These are phyloP conservation scores for Apiospora aurea DNA, from an alignment of 2,329 filamentous ascomycete species.

Conservation along the genomic window DNA sequence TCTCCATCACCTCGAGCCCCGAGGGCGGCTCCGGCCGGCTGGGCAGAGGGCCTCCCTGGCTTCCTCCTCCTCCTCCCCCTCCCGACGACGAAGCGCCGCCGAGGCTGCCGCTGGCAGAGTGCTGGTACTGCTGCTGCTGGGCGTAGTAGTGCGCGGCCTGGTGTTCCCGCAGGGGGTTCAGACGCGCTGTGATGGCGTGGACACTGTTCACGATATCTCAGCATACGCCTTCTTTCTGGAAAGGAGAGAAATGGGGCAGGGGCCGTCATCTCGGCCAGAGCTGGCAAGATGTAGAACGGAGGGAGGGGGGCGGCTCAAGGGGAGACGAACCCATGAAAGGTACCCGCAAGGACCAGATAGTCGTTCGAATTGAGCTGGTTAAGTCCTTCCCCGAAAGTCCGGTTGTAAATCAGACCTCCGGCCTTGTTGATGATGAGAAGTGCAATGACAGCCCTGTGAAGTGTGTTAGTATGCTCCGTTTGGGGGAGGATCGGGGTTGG, in stretches of 20 bases:
- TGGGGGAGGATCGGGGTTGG: background rate
- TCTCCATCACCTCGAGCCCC: slow-evolving; percentile 91
- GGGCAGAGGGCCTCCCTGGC: slow-evolving; percentile 38
- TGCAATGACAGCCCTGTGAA: slow-evolving; percentile 84
- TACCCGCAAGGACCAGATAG: slow-evolving; percentile 94
- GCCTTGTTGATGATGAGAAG: slow-evolving; percentile 99
- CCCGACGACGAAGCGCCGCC: background rate
- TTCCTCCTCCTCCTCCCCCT: background rate
- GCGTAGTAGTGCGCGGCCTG: slow-evolving; percentile 30
- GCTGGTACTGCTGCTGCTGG: slow-evolving; percentile 35
- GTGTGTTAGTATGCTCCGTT: background rate
- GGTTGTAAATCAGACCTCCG: slow-evolving; percentile 94
- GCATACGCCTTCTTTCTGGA: background rate
- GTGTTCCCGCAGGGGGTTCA: slow-evolving; percentile 60
- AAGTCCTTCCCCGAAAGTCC: slow-evolving; percentile 86
- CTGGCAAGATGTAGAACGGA: background rate
- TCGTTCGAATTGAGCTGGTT: slow-evolving; percentile 94
- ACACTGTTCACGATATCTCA: slow-evolving; percentile 53
- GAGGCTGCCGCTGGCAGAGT: slow-evolving; percentile 25
- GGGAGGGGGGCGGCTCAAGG: slow-evolving; percentile 36
- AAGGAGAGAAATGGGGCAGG: background rate
- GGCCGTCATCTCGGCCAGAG: background rate
- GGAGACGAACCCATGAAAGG: slow-evolving; percentile 84
- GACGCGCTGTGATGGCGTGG: slow-evolving; percentile 71
- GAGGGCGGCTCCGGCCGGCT: slow-evolving; percentile 70